These are phyloP conservation scores for Verticillium isaacii DNA, from an alignment of 2,329 filamentous ascomycete species.

Conservation along the genomic window DNA sequence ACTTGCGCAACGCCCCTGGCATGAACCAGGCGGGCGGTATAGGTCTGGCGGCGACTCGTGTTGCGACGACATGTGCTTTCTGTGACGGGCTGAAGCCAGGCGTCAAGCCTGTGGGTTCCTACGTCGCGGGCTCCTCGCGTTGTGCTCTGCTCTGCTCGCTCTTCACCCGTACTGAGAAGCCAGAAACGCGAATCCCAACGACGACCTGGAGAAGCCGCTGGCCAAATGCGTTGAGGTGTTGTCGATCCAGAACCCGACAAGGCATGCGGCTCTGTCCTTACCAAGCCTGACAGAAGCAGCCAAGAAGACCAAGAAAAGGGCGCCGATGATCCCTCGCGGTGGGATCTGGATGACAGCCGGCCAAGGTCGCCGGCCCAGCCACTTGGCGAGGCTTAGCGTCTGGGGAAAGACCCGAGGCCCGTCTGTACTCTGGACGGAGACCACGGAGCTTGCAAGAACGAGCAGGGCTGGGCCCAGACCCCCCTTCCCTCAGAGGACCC, in stretches of 20 bases:
- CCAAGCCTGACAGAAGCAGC: not conserved
- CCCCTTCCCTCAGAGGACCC: not conserved
- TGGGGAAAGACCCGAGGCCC: not conserved
- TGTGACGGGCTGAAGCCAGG: not conserved
- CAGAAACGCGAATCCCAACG: no score
- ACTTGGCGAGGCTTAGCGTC: not conserved
- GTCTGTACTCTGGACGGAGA: not conserved
- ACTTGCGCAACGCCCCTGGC: not conserved
- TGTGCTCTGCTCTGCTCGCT: no score
- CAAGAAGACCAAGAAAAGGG: not conserved
- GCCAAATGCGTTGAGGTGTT: no score
- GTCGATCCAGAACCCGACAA: not conserved
- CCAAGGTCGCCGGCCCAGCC: not conserved
- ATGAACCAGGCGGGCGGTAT: not conserved
- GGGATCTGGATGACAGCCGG: not conserved
- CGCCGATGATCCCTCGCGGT: not conserved
- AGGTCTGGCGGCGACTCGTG: not conserved
- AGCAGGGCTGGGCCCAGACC: not conserved
- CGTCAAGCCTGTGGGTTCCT: no score
- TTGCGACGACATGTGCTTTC: not conserved
- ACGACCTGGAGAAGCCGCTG: no score
- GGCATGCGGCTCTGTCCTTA: not conserved
- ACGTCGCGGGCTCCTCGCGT: no score
- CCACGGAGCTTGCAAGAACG: not conserved
- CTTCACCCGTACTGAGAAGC: no score